Evolutionary conservation across 1,139 yeast genomes (phyloP).

Genomic region (Yamadazyma pseudoaaseri): DNA sequence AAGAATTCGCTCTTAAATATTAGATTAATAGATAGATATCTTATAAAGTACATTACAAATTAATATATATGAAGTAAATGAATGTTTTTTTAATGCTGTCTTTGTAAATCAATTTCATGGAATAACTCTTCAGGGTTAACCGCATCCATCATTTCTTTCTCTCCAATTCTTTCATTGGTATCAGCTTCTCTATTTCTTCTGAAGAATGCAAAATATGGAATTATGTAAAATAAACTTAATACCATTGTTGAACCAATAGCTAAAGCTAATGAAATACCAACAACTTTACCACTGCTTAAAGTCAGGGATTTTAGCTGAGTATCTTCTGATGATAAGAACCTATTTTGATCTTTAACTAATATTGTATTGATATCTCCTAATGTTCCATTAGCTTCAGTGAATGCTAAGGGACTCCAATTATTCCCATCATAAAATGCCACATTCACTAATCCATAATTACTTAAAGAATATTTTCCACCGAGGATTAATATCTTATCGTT

Average conservation of each 20-base stretch:
- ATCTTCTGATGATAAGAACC: conserved; percentile 40
- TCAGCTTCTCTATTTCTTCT: conserved; percentile 38
- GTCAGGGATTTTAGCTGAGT: conserved; percentile 18
- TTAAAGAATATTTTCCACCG: conserved; percentile 58
- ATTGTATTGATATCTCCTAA: conserved; percentile 35
- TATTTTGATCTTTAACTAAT: conserved; percentile 35
- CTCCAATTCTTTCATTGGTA: conserved; percentile 54
- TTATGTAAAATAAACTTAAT: conserved; percentile 61
- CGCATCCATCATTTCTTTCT: conserved; percentile 64
- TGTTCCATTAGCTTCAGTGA: conserved; percentile 20
- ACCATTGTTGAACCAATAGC: conserved; percentile 78
- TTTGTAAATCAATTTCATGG: conserved; percentile 56
- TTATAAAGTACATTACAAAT: neutral
- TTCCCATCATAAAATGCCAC: conserved; percentile 71
- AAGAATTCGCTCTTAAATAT: conserved; percentile 16
- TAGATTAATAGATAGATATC: conserved; percentile 2
- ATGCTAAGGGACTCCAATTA: conserved; percentile 70
- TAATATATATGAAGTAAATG: conserved; percentile 1
- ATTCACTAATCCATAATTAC: conserved; percentile 57
- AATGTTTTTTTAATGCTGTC: conserved; percentile 16
- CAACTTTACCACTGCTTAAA: conserved; percentile 67
- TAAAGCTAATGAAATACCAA: conserved; percentile 83
- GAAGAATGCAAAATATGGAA: conserved; percentile 51
- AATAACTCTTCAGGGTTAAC: conserved; percentile 64
- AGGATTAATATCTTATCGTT: conserved; percentile 51